phyloP scores from a whole-genome alignment of 176 grass and related monocot genomes.

The Hsuehochloa calcarea region DNA sequence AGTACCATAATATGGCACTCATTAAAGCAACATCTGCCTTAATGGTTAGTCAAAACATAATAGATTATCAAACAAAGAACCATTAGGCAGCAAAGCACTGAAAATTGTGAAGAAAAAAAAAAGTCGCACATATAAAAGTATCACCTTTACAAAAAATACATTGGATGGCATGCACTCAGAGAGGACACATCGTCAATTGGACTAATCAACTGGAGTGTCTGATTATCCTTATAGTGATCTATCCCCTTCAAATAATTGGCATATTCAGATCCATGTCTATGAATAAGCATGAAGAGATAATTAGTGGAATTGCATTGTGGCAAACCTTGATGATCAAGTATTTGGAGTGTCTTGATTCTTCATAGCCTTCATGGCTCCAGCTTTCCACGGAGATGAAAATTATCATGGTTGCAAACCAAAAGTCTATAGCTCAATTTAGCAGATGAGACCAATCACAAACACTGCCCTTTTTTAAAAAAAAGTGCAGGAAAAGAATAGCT shows the following conservation, averaged over 20 bases:
- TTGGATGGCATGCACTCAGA: background rate
- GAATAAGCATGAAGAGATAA: background rate
- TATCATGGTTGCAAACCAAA: background rate
- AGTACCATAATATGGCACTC: background rate
- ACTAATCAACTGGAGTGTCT: background rate
- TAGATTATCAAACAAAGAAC: background rate
- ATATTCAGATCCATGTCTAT: background rate
- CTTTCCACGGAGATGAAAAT: background rate
- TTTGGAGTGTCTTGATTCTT: background rate
- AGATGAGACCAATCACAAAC: background rate
- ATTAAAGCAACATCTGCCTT: background rate
- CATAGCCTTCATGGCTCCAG: background rate
- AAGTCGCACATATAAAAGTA: background rate
- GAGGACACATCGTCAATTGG: background rate
- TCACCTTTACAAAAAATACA: constrained; percentile 9
- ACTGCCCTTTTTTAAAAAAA: background rate
- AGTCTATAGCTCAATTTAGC: background rate
- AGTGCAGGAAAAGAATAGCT: background rate
- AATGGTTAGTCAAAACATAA: background rate
- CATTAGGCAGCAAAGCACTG: background rate
- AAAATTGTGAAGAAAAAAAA: background rate
- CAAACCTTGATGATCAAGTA: background rate
- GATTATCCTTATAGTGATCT: background rate
- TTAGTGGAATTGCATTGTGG: background rate
- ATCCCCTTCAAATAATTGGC: background rate